A percentile compares a stretch with the other conserved stretches of the same genome.
Conservation (phyloP, 2,329 filamentous ascomycete genomes). For the Diaporthe helianthi region DNA sequence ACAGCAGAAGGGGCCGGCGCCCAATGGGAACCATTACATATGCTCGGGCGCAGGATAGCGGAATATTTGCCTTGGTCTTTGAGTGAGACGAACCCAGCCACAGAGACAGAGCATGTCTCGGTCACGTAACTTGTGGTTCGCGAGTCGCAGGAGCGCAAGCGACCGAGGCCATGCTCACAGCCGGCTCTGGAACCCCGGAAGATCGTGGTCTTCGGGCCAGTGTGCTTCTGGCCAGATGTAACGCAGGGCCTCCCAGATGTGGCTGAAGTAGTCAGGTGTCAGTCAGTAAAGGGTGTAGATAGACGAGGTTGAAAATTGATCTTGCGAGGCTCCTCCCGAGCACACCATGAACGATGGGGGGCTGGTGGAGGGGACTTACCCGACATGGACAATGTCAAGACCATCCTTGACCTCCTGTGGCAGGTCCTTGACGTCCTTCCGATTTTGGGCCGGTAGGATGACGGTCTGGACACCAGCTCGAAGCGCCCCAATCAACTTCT, state of each 20-base stretch:
- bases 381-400: slow-evolving; percentile 87
- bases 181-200: slow-evolving; percentile 77
- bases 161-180: slow-evolving; percentile 59
- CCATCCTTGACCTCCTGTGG: slow-evolving; percentile 89
- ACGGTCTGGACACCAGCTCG: slow-evolving; percentile 95
- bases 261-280: slow-evolving; percentile 58
- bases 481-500: slow-evolving; percentile 95
- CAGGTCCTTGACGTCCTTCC: slow-evolving; percentile 90
- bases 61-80: slow-evolving; percentile 18
- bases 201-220: slow-evolving; percentile 75
- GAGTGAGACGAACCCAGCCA: slow-evolving; percentile 27
- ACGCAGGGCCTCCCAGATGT: slow-evolving; percentile 94
- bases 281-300: slow-evolving; percentile 38
- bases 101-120: slow-evolving; percentile 33
- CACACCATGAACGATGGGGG: slow-evolving; percentile 51
- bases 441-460: slow-evolving; percentile 83
- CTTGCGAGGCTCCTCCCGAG: slow-evolving; percentile 4
- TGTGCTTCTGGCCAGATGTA: slow-evolving; percentile 89
- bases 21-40: slow-evolving; percentile 23
- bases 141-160: slow-evolving; percentile 23
- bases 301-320: slow-evolving; percentile 34
- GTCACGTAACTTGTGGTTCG: slow-evolving; percentile 28
- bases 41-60: slow-evolving; percentile 17
- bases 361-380: slow-evolving; percentile 62
- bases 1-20: background rate